Evolutionary conservation across 768 basidiomycete genomes (phyloP).

Genomic region (Auricularia sp.): DNA sequence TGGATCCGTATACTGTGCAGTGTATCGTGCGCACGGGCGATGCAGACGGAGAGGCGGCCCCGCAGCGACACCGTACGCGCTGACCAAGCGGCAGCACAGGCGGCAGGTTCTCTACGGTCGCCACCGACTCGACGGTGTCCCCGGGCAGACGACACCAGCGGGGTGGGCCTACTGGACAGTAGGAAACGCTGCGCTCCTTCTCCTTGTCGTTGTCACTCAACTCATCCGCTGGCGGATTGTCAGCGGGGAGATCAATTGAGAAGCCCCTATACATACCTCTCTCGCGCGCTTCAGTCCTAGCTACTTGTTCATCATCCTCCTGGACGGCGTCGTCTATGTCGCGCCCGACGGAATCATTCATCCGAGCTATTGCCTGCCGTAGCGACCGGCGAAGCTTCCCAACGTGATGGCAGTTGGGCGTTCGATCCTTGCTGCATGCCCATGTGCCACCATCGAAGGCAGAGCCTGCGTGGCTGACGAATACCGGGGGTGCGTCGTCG

Average conservation of each 20-base stretch:
- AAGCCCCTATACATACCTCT: neutral
- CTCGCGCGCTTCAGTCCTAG: too few relatives aligned
- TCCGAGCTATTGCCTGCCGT: neutral
- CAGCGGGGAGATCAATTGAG: neutral
- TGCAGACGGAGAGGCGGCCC: too few relatives aligned
- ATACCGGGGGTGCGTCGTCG: neutral
- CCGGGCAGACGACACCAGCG: neutral
- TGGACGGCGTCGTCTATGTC: too few relatives aligned
- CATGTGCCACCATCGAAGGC: neutral
- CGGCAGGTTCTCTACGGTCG: neutral
- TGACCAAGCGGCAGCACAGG: neutral
- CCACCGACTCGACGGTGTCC: neutral
- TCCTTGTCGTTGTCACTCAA: neutral
- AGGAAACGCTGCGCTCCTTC: neutral
- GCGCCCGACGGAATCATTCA: too few relatives aligned
- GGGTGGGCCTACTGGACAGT: neutral
- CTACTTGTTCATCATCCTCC: too few relatives aligned
- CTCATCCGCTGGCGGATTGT: neutral
- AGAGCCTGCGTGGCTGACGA: neutral
- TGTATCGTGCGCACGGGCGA: too few relatives aligned
- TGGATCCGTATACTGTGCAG: too few relatives aligned
- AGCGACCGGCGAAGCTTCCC: neutral
- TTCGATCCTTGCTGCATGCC: neutral
- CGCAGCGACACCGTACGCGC: conserved; percentile 7
- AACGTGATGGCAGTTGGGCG: neutral